Evolutionary conservation across 441 rosid species (phyloP).

Genomic region (Populus hybrid): DNA sequence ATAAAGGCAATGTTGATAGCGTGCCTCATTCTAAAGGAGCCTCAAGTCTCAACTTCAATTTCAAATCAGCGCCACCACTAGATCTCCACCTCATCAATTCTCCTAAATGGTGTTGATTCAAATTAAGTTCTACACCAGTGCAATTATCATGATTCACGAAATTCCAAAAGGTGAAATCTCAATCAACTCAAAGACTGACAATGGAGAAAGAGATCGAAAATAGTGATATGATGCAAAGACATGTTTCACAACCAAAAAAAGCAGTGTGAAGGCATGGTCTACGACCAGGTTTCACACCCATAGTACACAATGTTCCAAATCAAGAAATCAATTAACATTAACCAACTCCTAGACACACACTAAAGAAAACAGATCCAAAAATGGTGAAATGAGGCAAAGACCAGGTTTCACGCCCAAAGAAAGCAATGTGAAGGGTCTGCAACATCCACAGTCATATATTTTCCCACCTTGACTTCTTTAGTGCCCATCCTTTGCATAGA

Average conservation of each 20-base stretch:
- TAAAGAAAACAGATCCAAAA: not conserved
- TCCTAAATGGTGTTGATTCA: not conserved
- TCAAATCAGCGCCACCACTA: not conserved
- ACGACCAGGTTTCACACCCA: not conserved
- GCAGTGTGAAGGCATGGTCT: not conserved
- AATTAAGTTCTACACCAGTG: not conserved
- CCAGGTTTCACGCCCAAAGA: not conserved
- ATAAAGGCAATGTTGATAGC: not conserved
- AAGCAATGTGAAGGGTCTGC: not conserved
- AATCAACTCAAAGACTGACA: not conserved
- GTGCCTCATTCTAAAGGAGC: not conserved
- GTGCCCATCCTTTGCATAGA: not conserved
- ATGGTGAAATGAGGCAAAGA: not conserved
- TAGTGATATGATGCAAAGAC: not conserved
- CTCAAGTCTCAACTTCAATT: not conserved
- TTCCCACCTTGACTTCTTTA: not conserved
- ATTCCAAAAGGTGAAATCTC: not conserved
- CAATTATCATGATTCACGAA: not conserved
- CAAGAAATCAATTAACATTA: not conserved
- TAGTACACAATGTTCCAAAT: not conserved
- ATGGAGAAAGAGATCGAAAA: not conserved
- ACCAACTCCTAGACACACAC: not conserved
- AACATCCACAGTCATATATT: not conserved
- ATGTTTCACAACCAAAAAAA: not conserved
- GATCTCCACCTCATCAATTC: not conserved